Base-by-base conservation (phyloP, 192 early-diverging fungal genomes). In the Linnemannia exigua region DNA sequence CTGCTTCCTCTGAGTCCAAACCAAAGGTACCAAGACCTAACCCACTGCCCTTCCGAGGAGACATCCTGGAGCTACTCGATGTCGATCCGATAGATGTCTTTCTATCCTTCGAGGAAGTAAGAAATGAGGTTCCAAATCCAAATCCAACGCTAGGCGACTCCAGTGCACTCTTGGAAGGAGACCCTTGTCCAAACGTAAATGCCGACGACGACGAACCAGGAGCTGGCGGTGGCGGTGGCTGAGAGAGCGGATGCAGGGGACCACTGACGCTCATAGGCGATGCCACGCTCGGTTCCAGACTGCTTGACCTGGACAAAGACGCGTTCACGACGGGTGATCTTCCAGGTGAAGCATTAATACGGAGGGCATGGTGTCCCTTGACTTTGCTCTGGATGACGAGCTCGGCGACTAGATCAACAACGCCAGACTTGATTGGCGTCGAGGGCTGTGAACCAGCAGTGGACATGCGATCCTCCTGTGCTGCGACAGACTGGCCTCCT, bases 391-490 rank as follows among this genome's bases (percentile, higher is more conserved):
- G 78, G 2, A 86, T 73, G 22, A 86, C 79, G 1, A 67, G 70
- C 41, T 86, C 84, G 6, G 78, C 84, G 0, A 71, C 84, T 8
- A 86, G 61, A 38, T 86, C 84, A 2, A 86, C 84, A 25, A 86
- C 78, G 1, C 78, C 77, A n/a, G 22, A 17, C 7, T 51, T 54
- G 25, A 19, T 50, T 15, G 75, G 20, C 7, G 75, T 48, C 25
- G 38, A 46, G 9, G 54, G 58, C 0, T 44, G 33, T n/a, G 74
- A 37, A 1, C 51, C n/a, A 7, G 38, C 51, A 41, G 74, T 61
- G 0, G 47, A 48, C 6, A 15, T 35, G 17, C 33, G 54, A 54
- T 35, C 22, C 4, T 75, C 48, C 33, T 48, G 50, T 17, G 35
- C 46, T 35, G 31, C 4, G 11, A 63, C 58, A 14, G 36, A 17